phyloP scores from a whole-genome alignment of 352 stramenopile species.

The Achlya hypogyna region DNA sequence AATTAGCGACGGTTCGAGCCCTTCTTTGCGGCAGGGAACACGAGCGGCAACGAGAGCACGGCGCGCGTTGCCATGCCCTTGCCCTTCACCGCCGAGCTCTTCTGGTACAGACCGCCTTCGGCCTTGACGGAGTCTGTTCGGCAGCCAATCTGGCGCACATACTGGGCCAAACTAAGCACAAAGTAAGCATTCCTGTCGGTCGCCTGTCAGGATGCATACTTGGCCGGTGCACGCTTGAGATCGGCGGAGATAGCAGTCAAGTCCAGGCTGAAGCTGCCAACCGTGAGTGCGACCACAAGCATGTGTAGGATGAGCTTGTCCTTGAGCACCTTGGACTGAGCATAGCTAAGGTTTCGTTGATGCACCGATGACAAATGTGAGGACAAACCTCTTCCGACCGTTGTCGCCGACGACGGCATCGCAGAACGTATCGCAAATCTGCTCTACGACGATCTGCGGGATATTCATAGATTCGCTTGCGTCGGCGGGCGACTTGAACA shows the following conservation, averaged over 20 bases:
- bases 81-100: conserved; percentile 34
- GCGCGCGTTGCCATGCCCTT: conserved; percentile 45
- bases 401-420: conserved; percentile 44
- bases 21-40: conserved; percentile 64
- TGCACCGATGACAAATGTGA: neutral
- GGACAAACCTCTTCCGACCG: conserved; percentile 32
- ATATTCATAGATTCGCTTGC: conserved; percentile 72
- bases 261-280: conserved; percentile 68
- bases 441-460: conserved; percentile 54
- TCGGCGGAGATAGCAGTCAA: conserved; percentile 56
- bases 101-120: conserved; percentile 28
- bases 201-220: conserved; percentile 26
- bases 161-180: conserved; percentile 36
- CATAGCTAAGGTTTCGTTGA: conserved; percentile 25
- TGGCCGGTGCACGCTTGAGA: conserved; percentile 46
- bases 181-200: too few relatives aligned
- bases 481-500: conserved; percentile 25
- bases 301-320: conserved; percentile 75
- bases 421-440: conserved; percentile 61
- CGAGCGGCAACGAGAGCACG: conserved; percentile 65
- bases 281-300: conserved; percentile 59
- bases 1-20: conserved; percentile 22
- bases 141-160: conserved; percentile 68
- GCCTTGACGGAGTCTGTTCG: conserved; percentile 58
- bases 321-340: conserved; percentile 68